phyloP scores from a whole-genome alignment of 129 eudicot species.

The carrot (Daucus carota) region DNA sequence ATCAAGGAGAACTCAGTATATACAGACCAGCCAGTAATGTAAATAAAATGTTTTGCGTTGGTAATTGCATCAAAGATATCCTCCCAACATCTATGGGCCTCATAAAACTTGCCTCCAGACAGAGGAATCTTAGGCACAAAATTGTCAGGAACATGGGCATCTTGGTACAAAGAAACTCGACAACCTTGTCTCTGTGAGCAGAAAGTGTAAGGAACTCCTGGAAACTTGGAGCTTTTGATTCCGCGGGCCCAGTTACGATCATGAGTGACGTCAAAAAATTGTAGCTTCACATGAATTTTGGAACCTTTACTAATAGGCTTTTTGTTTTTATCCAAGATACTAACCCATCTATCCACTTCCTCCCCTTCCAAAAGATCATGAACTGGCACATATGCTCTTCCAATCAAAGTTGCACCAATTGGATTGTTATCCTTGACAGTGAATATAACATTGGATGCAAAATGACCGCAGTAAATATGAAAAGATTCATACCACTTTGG shows the following conservation, averaged over 20 bases:
- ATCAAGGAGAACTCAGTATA: conserved; percentile 15
- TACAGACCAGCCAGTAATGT: conserved; percentile 22
- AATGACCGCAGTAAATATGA: conserved; percentile 20
- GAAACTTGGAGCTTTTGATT: conserved; percentile 16
- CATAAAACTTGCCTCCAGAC: conserved; percentile 19
- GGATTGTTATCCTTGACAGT: conserved; percentile 20
- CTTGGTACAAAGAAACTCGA: conserved; percentile 21
- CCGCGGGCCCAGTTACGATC: conserved; percentile 16
- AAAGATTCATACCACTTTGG: conserved; percentile 27
- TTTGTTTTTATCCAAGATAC: conserved; percentile 11
- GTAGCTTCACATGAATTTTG: conserved; percentile 18
- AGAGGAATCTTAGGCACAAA: conserved; percentile 20
- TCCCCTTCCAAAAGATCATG: conserved; percentile 15
- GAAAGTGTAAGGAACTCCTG: conserved; percentile 20
- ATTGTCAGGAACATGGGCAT: conserved; percentile 14
- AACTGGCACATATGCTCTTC: conserved; percentile 18
- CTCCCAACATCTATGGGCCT: conserved; percentile 21
- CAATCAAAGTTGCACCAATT: conserved; percentile 16
- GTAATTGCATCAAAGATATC: conserved; percentile 21
- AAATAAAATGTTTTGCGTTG: conserved; percentile 22
- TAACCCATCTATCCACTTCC: conserved; percentile 19
- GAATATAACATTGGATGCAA: conserved; percentile 13
- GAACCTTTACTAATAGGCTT: conserved; percentile 13
- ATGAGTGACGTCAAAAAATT: conserved; percentile 14
- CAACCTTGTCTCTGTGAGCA: conserved; percentile 21